Conservation (phyloP, 129 eudicot species). For the Chrysanthemum seticuspe region DNA sequence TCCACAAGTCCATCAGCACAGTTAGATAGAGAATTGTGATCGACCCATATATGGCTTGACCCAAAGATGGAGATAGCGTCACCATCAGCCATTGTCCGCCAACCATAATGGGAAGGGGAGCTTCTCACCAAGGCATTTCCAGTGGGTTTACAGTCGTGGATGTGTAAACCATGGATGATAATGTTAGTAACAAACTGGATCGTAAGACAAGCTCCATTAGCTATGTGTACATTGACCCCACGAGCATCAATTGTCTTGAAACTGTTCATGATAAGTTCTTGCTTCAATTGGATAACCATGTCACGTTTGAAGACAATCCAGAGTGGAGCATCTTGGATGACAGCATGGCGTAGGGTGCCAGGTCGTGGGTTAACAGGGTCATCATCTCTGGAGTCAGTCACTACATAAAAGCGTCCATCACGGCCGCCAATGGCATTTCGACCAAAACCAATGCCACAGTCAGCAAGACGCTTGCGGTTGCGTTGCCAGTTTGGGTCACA, state of each 20-base stretch:
- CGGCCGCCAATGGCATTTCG: constrained; percentile 91
- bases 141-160: constrained; percentile 88
- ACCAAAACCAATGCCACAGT: constrained; percentile 92
- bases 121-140: constrained; percentile 96
- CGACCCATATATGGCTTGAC: constrained; percentile 86
- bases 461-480: constrained; percentile 82
- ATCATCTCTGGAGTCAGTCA: constrained; percentile 68
- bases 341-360: constrained; percentile 90
- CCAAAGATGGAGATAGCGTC: constrained; percentile 85
- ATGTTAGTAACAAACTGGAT: constrained; percentile 79
- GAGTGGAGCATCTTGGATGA: constrained; percentile 76
- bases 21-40: constrained; percentile 83
- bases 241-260: constrained; percentile 93
- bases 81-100: constrained; percentile 97
- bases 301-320: constrained; percentile 90
- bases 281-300: constrained; percentile 75
- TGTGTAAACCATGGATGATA: constrained; percentile 76
- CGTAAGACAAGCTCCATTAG: constrained; percentile 83
- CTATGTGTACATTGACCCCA: constrained; percentile 87
- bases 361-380: constrained; percentile 88
- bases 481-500: constrained; percentile 80
- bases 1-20: constrained; percentile 96
- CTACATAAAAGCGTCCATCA: constrained; percentile 79
- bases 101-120: constrained; percentile 81
- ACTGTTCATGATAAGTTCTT: constrained; percentile 94